Percentiles rank a stretch among this genome's conserved stretches.
Conservation (phyloP, 352 stramenopile genomes). For the Pythium phragmitis region DNA sequence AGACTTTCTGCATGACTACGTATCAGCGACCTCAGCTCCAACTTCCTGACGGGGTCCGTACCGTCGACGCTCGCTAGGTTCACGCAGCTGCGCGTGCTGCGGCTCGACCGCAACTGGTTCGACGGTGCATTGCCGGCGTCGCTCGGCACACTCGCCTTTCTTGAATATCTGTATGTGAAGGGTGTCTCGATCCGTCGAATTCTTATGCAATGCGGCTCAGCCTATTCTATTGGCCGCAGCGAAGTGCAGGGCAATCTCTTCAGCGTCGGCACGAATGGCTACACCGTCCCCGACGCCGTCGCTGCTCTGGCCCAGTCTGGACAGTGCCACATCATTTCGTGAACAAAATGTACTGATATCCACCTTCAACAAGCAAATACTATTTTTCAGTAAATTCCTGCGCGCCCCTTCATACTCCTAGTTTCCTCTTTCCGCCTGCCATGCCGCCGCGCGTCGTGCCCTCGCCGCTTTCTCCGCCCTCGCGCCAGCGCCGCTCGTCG, state of each 20-base stretch:
- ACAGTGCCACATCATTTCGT: conserved; percentile 37
- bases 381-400: too few relatives aligned
- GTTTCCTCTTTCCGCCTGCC: not conserved
- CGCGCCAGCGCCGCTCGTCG: conserved; percentile 23
- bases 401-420: not conserved
- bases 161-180: conserved; percentile 55
- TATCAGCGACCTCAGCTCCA: conserved; percentile 63
- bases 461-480: conserved; percentile 11
- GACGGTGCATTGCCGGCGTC: conserved; percentile 40
- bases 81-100: conserved; percentile 38
- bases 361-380: too few relatives aligned
- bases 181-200: not conserved
- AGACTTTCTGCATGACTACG: not conserved
- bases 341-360: not conserved
- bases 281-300: conserved; percentile 39
- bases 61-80: conserved; percentile 47
- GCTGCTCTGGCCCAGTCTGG: conserved; percentile 43
- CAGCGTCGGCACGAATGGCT: conserved; percentile 26
- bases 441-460: conserved; percentile 14
- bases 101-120: conserved; percentile 59
- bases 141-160: conserved; percentile 37
- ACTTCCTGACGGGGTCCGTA: conserved; percentile 56
- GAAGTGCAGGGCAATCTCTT: conserved; percentile 63
- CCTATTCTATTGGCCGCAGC: conserved; percentile 17
- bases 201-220: not conserved